Evolutionary conservation across 2,329 filamentous ascomycete species (phyloP), one percentile per base, ranked within the genome.

Genomic region (Sporothrix mexicana): DNA sequence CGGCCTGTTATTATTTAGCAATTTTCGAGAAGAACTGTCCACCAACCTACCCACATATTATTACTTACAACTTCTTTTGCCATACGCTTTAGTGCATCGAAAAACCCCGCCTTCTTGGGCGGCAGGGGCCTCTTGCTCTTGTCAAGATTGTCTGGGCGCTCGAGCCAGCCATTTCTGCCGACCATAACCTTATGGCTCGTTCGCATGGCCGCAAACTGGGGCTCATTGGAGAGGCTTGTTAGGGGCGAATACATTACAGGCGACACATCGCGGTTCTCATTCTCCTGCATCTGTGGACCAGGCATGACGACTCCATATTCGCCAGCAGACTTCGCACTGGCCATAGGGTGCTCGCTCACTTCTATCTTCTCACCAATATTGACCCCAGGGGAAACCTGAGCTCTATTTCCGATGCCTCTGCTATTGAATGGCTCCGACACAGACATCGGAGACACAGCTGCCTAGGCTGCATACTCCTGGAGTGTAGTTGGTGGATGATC

Each of bases 161-260:
- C 87, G 2, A 89, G 82, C 87, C 87, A 90, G 25, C 88, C 88
- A 66, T 87, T 84, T 2, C 85, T 80, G 2, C 88, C 87, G 73
- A 89, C 85, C 78, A 90, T 78, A 2, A 80, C 84, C 81, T 89
- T 89, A 51, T 81, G 81, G 0, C 83, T 82, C 67, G 79, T 84
- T 1, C 84, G 82, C 13, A 81, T 80, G 12, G 30, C 45, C 17
- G 68, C 59, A 10, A 73, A 71, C 13, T 79, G 81, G n/a, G 80
- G 75, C 2, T 80, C 82, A 43, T 81, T 79, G 70, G 85, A 83
- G 68, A 84, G 84, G 0, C 84, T 78, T 6, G 81, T 80, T 1
- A 86, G 78, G 0, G 84, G 85, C 2, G 83, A 85, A 73, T 83
- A 86, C 78, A 74, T 30, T 78, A 77, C 23, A 76, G 30, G 57